These are phyloP conservation scores for Arthroderma uncinatum DNA, from an alignment of 2,329 filamentous ascomycete species.

Conservation along the genomic window DNA sequence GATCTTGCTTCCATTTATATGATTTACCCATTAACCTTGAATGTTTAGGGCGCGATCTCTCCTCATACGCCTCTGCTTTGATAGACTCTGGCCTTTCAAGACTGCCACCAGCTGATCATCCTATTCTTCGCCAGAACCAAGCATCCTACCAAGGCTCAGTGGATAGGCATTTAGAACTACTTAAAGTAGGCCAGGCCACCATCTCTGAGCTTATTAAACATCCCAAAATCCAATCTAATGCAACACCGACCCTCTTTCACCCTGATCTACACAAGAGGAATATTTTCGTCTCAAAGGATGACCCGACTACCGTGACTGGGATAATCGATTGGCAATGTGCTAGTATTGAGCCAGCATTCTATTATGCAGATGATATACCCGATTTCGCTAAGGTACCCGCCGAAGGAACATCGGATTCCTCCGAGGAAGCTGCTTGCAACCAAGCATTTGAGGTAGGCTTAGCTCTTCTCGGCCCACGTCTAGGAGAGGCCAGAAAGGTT, in stretches of 20 bases:
- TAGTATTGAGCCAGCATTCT: constrained; percentile 17
- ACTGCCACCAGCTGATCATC: constrained; percentile 19
- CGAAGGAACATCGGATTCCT: constrained; percentile 17
- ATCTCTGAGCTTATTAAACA: constrained; percentile 23
- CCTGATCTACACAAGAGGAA: constrained; percentile 35
- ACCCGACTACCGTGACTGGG: constrained; percentile 23
- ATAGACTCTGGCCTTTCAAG: constrained; percentile 31
- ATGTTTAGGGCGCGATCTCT: constrained; percentile 25
- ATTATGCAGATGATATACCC: constrained; percentile 22
- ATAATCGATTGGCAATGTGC: constrained; percentile 24
- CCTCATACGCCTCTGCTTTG: constrained; percentile 27
- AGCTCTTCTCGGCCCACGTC: constrained; percentile 12
- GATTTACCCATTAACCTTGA: constrained; percentile 12
- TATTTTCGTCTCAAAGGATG: constrained; percentile 33
- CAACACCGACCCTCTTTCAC: constrained; percentile 28
- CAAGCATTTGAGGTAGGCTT: constrained; percentile 23
- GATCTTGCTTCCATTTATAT: constrained; percentile 11
- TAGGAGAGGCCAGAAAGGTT: constrained; percentile 20
- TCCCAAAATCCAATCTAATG: constrained; percentile 20
- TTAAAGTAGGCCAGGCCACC: constrained; percentile 22
- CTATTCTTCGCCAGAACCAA: constrained; percentile 13
- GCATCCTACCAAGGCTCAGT: constrained; percentile 29
- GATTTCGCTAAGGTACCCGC: constrained; percentile 29
- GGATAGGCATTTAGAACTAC: constrained; percentile 24
- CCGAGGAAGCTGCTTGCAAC: constrained; percentile 17